phyloP scores from a whole-genome alignment of 192 early-diverging fungal genomes.

The Oehlia diaphana region DNA sequence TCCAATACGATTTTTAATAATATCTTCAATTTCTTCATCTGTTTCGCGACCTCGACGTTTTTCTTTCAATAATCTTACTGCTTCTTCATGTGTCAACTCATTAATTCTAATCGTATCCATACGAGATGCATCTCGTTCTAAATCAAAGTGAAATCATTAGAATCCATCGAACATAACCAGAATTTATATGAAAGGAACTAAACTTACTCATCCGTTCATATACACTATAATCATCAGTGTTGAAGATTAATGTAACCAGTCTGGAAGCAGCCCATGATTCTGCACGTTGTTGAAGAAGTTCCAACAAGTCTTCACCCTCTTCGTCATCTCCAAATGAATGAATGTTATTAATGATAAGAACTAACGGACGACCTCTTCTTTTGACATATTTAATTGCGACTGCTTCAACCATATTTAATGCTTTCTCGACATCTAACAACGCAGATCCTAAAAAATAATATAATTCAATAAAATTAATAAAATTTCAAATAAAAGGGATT shows the following conservation, averaged over 20 bases:
- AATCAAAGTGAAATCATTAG: neutral
- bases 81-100: neutral
- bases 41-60: neutral
- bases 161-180: neutral
- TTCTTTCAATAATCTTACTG: slow-evolving; percentile 10
- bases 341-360: slow-evolving; percentile 30
- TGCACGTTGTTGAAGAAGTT: slow-evolving; percentile 26
- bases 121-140: slow-evolving; percentile 29
- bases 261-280: slow-evolving; percentile 29
- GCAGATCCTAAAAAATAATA: slow-evolving; percentile 18
- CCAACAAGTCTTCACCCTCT: slow-evolving; percentile 23
- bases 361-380: slow-evolving; percentile 6
- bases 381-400: slow-evolving; percentile 14
- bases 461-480: neutral
- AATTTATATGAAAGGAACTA: neutral
- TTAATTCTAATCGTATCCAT: slow-evolving; percentile 25
- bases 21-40: slow-evolving; percentile 3
- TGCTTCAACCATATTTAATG: slow-evolving; percentile 24
- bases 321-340: slow-evolving; percentile 31
- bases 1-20: slow-evolving; percentile 14
- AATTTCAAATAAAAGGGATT: neutral
- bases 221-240: slow-evolving; percentile 29
- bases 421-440: slow-evolving; percentile 28
- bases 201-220: slow-evolving; percentile 29
- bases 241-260: slow-evolving; percentile 20